Evolutionary conservation across 441 rosid species (phyloP), one percentile per base, ranked within the genome.

Genomic region (Jatropha multifida): DNA sequence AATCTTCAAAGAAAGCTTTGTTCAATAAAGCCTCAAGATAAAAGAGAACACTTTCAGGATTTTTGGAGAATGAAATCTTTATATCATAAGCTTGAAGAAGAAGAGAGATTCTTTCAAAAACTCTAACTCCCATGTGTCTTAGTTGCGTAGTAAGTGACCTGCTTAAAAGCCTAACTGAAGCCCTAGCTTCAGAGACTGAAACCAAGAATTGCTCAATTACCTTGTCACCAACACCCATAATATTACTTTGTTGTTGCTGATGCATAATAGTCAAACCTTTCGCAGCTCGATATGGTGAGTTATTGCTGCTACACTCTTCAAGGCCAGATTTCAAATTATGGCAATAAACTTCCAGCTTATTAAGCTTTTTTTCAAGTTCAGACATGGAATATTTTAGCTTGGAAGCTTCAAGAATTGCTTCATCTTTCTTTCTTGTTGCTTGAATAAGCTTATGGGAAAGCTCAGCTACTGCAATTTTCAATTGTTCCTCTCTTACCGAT

Each of bases 301-400:
- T 44, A 63, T 68, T 84, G 65, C 77, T 60, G 77, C 86, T 89
- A 23, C 93, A 90, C 49, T 92, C 94, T 7, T 94, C 98, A 3
- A 96, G 90, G 0, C 94, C 94, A 0, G 92, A 88, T 74, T 92
- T 96, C 80, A 96, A 86, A 62, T 86, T 82, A 66, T 88, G 94
- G 66, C 97, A 94, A 68, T 92, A 91, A 73, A 89, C 83, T 81
- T 96, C 99, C 46, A 96, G 97, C 79, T 87, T 91, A 81, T 88
- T 89, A 67, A 96, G 97, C 80, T 96, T 96, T 82, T 90, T 94
- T 84, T 96, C 99, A 26, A 96, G 93, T 78, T 96, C 98, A 41
- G 90, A 74, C 96, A 92, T 90, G 55, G 99, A 88, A 14, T 88
- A 71, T 73, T 92, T 96, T 23, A 96, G 81, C 78, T 88, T 88